A percentile compares a stretch with the other conserved stretches of the same genome.
These are phyloP conservation scores for Lactifluus echinatus DNA, from an alignment of 768 basidiomycete genomes.

Conservation along the genomic window DNA sequence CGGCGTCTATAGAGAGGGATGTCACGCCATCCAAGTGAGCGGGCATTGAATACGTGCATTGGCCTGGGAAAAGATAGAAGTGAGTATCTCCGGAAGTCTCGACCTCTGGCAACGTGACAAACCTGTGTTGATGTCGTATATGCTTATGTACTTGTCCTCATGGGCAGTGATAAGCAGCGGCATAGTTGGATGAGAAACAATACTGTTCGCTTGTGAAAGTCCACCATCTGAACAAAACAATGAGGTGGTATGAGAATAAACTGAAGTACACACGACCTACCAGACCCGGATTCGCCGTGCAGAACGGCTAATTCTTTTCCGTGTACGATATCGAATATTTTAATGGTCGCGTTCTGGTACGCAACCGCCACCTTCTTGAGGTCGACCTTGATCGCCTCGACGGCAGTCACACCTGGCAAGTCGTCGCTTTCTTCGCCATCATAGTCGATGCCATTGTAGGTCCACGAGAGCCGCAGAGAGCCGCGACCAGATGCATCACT, in stretches of 20 bases:
- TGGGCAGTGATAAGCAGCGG: constrained; percentile 82
- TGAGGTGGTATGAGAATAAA: not conserved
- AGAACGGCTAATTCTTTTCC: constrained; percentile 67
- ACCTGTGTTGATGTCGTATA: constrained; percentile 84
- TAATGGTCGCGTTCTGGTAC: constrained; percentile 81
- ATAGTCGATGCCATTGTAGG: constrained; percentile 59
- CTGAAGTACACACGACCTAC: not conserved
- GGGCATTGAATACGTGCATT: constrained; percentile 83
- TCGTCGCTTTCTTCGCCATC: constrained; percentile 36
- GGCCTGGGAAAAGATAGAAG: constrained; percentile 36
- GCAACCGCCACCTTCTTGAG: constrained; percentile 85
- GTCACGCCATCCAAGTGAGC: constrained; percentile 92
- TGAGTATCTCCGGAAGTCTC: not conserved
- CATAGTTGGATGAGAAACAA: constrained; percentile 87
- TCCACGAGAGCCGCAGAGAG: constrained; percentile 70
- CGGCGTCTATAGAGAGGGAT: constrained; percentile 78
- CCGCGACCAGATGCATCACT: constrained; percentile 50
- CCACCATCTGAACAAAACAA: constrained; percentile 50
- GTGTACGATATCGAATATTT: constrained; percentile 84
- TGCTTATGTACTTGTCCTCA: constrained; percentile 88
- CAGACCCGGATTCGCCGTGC: constrained; percentile 25
- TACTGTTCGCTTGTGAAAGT: constrained; percentile 74
- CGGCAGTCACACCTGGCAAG: constrained; percentile 61
- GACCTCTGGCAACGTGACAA: constrained; percentile 23
- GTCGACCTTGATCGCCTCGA: constrained; percentile 78